Conservation (phyloP, 2,329 filamentous ascomycete species). For the Plenodomus biglobosus region DNA sequence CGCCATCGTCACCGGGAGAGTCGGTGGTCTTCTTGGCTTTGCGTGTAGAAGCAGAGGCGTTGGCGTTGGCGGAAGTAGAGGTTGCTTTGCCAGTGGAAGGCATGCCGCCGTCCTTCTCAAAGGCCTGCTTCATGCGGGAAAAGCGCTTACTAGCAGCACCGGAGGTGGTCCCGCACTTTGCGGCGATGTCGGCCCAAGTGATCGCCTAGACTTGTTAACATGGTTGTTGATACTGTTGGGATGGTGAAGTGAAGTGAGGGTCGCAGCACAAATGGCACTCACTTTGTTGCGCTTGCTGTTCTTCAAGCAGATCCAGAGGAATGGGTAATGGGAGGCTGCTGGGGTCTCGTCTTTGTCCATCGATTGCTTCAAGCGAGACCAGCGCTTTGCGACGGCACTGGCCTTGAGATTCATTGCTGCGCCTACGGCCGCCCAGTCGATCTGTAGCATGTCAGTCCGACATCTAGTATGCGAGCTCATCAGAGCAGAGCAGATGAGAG, state of each 20-base stretch:
- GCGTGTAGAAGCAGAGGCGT: background rate
- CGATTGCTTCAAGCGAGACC: conserved; percentile 36
- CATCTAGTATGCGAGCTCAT: background rate
- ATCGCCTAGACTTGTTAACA: too few species aligned
- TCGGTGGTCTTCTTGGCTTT: conserved; percentile 6
- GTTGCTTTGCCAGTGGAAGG: too few species aligned
- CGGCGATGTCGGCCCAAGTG: conserved; percentile 37
- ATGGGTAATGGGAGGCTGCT: conserved; percentile 14
- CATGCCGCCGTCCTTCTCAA: conserved; percentile 29
- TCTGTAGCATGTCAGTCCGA: conserved; percentile 19
- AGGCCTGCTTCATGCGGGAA: conserved; percentile 34
- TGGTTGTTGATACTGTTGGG: too few species aligned
- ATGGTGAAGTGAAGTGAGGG: too few species aligned
- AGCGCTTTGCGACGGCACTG: conserved; percentile 33
- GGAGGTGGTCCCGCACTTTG: conserved; percentile 28
- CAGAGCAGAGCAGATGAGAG: background rate
- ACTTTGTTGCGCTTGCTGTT: conserved; percentile 28
- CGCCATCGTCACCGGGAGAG: conserved; percentile 1
- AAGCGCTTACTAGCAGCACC: conserved; percentile 40
- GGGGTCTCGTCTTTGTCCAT: conserved; percentile 26
- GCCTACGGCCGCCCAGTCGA: conserved; percentile 34
- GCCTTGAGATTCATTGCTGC: conserved; percentile 28
- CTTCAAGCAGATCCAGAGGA: conserved; percentile 38
- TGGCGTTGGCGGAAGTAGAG: conserved; percentile 5
- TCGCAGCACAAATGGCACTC: too few species aligned